Evolutionary conservation across 768 basidiomycete species (phyloP).

Genomic region (Mycena haematopus): DNA sequence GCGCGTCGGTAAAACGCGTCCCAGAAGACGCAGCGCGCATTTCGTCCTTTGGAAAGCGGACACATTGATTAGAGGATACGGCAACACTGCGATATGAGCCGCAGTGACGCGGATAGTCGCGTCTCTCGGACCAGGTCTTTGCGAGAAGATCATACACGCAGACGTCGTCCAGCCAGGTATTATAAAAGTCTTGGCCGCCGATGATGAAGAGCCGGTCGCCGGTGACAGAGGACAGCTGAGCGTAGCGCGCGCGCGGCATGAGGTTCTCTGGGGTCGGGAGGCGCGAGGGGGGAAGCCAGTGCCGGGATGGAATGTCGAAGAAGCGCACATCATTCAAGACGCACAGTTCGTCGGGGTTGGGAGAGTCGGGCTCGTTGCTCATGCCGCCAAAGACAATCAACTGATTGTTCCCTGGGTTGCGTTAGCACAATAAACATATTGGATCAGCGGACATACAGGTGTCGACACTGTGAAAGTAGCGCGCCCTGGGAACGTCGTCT

Average conservation of each 20-base stretch:
- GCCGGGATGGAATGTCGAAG: conserved; percentile 74
- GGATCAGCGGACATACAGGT: conserved; percentile 57
- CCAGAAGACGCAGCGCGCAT: conserved; percentile 55
- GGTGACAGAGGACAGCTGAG: conserved; percentile 90
- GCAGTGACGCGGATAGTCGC: conserved; percentile 89
- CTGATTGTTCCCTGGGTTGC: conserved; percentile 79
- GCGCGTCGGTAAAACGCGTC: conserved; percentile 53
- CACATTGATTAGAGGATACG: conserved; percentile 70
- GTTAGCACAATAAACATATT: conserved; percentile 15
- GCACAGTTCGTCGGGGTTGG: conserved; percentile 79
- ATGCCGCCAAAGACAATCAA: conserved; percentile 96
- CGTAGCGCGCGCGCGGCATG: conserved; percentile 87
- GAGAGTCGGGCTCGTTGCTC: conserved; percentile 78
- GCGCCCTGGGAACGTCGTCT: conserved; percentile 76
- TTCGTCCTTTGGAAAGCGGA: conserved; percentile 75
- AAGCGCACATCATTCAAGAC: conserved; percentile 94
- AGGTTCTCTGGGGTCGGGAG: conserved; percentile 52
- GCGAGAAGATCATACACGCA: conserved; percentile 83
- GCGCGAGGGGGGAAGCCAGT: conserved; percentile 68
- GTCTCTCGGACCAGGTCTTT: conserved; percentile 79
- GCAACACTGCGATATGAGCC: conserved; percentile 96
- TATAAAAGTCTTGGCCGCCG: conserved; percentile 93
- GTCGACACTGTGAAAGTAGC: conserved; percentile 96
- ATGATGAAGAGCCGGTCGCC: conserved; percentile 87
- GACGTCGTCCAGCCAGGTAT: conserved; percentile 93